These are phyloP conservation scores for Diaporthe ilicicola DNA, from an alignment of 2,329 filamentous ascomycete genomes.

Conservation along the genomic window DNA sequence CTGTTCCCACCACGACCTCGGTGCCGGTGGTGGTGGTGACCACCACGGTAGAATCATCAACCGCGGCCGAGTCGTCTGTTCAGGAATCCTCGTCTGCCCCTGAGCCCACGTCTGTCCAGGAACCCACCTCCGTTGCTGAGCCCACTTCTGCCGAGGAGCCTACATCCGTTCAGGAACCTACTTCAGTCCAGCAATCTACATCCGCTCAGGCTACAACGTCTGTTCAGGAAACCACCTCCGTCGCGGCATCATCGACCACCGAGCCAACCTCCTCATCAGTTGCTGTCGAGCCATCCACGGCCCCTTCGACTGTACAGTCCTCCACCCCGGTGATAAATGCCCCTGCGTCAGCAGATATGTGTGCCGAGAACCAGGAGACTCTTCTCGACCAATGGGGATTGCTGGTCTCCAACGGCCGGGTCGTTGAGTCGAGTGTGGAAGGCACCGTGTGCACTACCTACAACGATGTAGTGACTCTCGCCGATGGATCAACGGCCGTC, in stretches of 20 bases:
- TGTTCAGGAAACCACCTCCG: background rate
- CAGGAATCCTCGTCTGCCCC: background rate
- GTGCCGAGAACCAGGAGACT: slow-evolving; percentile 16
- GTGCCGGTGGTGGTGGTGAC: background rate
- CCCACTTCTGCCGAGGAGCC: background rate
- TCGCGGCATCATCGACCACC: background rate
- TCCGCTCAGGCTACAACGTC: background rate
- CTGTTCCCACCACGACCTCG: background rate
- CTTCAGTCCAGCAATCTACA: background rate
- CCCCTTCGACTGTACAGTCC: background rate
- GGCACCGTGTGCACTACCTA: slow-evolving; percentile 28
- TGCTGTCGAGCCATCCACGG: background rate
- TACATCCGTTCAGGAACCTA: background rate
- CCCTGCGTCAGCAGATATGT: slow-evolving; percentile 22
- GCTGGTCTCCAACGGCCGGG: slow-evolving; percentile 23
- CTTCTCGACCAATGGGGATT: slow-evolving; percentile 22
- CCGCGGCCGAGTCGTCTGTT: background rate
- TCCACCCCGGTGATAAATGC: slow-evolving; percentile 13
- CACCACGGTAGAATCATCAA: background rate
- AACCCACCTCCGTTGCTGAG: background rate
- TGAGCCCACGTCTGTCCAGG: background rate
- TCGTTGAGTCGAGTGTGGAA: slow-evolving; percentile 18
- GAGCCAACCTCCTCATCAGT: background rate
- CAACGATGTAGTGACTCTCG: slow-evolving; percentile 21
- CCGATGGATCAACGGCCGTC: slow-evolving; percentile 12